These are phyloP conservation scores for Solanum aculeatissimum DNA, from an alignment of 305 asterid genomes.

Conservation along the genomic window DNA sequence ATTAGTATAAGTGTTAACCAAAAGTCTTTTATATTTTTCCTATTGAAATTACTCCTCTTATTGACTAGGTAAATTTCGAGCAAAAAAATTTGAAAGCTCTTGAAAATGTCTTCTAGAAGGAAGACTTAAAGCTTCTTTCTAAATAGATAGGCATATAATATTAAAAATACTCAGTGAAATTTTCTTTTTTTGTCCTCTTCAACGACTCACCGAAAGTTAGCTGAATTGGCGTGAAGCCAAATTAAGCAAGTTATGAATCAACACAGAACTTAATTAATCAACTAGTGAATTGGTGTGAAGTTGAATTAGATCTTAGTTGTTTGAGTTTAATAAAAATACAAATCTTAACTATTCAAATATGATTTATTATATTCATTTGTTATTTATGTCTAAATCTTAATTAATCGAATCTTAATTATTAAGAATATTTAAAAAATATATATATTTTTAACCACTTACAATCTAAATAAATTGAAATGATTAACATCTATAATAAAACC, in stretches of 20 bases:
- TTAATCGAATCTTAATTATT: background rate
- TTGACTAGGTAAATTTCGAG: background rate
- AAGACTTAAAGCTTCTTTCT: background rate
- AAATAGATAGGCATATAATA: background rate
- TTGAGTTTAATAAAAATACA: background rate
- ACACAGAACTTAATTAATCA: background rate
- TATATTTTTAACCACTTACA: background rate
- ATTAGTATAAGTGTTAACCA: too few relatives aligned
- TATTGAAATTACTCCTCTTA: background rate
- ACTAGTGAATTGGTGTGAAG: background rate
- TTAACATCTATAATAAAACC: background rate
- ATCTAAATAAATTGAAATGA: background rate
- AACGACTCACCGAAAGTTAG: background rate
- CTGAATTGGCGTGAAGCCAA: background rate
- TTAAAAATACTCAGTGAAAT: background rate
- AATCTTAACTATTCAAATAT: background rate
- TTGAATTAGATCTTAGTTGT: background rate
- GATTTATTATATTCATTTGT: background rate
- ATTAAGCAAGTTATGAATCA: background rate
- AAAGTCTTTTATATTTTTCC: too few relatives aligned
- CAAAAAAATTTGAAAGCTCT: background rate
- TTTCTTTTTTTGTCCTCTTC: background rate
- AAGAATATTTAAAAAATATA: too few relatives aligned
- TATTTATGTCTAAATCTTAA: background rate
- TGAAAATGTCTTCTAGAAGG: background rate